phyloP scores from a whole-genome alignment of 257 asterid species.

The Gentiana macrophylla region DNA sequence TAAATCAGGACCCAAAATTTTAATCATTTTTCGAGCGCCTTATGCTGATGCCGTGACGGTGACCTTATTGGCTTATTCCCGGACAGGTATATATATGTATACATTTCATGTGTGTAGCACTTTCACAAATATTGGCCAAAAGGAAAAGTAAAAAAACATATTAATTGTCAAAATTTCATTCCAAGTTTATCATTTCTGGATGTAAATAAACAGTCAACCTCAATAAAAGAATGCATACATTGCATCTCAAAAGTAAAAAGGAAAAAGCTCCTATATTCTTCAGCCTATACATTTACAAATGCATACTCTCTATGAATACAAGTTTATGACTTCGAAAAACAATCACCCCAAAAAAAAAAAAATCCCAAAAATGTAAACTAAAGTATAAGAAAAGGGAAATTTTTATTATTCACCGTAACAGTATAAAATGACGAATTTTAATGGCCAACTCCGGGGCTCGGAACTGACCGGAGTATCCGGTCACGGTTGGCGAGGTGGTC shows the following conservation, averaged over 20 bases:
- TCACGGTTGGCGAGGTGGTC: conserved; percentile 44
- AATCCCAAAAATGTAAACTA: not conserved
- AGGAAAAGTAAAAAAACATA: too few relatives aligned
- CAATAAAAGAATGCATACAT: conserved; percentile 9
- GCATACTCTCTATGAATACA: not conserved
- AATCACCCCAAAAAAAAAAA: not conserved
- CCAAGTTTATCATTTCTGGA: not conserved
- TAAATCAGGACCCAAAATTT: too few relatives aligned
- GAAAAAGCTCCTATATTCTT: not conserved
- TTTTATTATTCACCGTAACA: too few relatives aligned
- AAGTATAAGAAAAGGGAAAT: not conserved
- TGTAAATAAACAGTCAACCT: not conserved
- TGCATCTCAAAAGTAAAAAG: not conserved
- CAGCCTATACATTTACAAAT: conserved; percentile 12
- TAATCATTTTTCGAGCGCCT: too few relatives aligned
- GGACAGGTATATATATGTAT: too few relatives aligned
- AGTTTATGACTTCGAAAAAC: not conserved
- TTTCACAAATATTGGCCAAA: too few relatives aligned
- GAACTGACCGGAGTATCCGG: conserved; percentile 59
- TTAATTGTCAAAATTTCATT: too few relatives aligned
- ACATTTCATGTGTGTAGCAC: too few relatives aligned
- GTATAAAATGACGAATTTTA: conserved; percentile 1
- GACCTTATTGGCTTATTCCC: too few relatives aligned
- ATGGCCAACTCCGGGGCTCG: conserved; percentile 72
- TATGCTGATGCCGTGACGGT: too few relatives aligned